Percentiles rank a stretch among this genome's conserved stretches.
Conservation (phyloP, 169 alveolate species). For the Theileria orientalis region DNA sequence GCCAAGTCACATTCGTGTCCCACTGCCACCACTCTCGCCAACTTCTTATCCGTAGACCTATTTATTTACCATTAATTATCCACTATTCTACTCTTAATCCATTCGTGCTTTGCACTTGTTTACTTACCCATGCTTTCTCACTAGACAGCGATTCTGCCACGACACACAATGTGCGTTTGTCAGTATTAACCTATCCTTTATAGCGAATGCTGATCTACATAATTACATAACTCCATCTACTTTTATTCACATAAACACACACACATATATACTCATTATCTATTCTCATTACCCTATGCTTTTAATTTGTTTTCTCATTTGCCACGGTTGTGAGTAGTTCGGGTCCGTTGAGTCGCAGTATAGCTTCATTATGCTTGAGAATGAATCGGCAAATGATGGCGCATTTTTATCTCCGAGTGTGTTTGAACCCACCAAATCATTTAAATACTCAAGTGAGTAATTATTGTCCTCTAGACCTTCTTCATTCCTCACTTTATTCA, state of each 20-base stretch:
- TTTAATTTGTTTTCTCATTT: slow-evolving; percentile 75
- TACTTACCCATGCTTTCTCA: slow-evolving; percentile 79
- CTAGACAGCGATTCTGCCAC: slow-evolving; percentile 74
- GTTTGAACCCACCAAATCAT: neutral
- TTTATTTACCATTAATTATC: neutral
- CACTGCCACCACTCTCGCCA: slow-evolving; percentile 68
- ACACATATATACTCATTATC: slow-evolving; percentile 3
- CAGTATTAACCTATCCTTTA: slow-evolving; percentile 68
- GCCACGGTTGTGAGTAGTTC: slow-evolving; percentile 81
- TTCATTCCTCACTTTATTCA: neutral
- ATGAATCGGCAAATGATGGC: slow-evolving; percentile 45
- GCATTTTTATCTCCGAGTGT: neutral
- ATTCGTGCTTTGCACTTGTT: neutral
- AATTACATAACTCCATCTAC: neutral
- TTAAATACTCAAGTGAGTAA: no score
- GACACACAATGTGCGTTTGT: slow-evolving; percentile 86
- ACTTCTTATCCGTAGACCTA: slow-evolving; percentile 62
- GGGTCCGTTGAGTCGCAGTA: slow-evolving; percentile 82
- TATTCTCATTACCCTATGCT: slow-evolving; percentile 70
- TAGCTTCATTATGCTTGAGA: slow-evolving; percentile 75
- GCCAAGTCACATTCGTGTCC: slow-evolving; percentile 86
- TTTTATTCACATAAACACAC: neutral
- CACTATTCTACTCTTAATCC: neutral
- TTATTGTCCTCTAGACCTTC: neutral
- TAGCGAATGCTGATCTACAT: slow-evolving; percentile 79